Base-by-base conservation (phyloP, 139 green algal species). In the Parachlorella kessleri region DNA sequence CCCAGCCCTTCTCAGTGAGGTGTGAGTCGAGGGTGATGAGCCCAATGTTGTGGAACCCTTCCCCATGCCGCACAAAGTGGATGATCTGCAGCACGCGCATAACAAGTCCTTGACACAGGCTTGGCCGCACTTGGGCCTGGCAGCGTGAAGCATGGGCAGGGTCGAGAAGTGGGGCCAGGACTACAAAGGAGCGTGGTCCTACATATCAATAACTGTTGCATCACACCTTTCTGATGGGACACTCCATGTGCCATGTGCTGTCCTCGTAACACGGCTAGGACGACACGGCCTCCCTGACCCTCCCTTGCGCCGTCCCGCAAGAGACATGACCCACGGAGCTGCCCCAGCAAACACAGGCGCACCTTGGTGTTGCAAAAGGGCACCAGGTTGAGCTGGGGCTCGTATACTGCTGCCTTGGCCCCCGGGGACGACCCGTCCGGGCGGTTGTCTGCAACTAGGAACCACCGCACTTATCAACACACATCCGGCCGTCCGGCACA, bases 21-120 rank as follows among this genome's bases (percentile, higher is more conserved):
- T 85, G 81, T 0, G 83, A 69, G 53, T 91, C 86, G 40, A 81
- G 48, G 65, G 83, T 89, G 37, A 68, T 55, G 37, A 86, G 59
- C 28, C 82, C 87, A 0, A 89, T 69, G 72, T 91, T 91, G 75
- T 91, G 87, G 67, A 86, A 91, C 30, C 87, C 87, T 63, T 91
- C 87, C 69, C 67, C 87, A 64, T 91, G 87, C 5, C 87, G 66
- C 30, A 91, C 87, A 72, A 90, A 89, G 41, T 91, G 85, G 3
- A 91, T 72, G 18, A 53, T 55, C 48, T 59, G 48, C 14, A 59
- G 48, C n/a, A n/a, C n/a, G n/a, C n/a, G n/a, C n/a, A n/a, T n/a
- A n/a, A n/a, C n/a, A n/a, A n/a, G n/a, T n/a, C n/a, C n/a, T n/a
- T n/a, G n/a, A n/a, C n/a, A n/a, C n/a, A n/a, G n/a, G n/a, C n/a